Evolutionary conservation across 768 basidiomycete genomes (phyloP).

Genomic region (Naganishia antarctica): DNA sequence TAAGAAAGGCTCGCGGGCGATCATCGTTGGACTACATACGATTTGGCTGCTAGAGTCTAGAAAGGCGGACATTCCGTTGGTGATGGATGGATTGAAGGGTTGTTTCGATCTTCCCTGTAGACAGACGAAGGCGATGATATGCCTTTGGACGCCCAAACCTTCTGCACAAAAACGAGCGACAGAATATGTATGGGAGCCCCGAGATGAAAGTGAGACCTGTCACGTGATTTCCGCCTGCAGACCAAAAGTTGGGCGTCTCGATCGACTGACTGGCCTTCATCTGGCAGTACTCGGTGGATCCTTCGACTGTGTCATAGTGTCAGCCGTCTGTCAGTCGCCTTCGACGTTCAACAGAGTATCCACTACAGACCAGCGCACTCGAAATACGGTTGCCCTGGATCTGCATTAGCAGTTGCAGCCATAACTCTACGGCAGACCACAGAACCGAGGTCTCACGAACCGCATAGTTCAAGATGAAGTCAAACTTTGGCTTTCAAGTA

Average conservation of each 20-base stretch:
- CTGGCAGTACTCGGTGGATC: too few relatives aligned
- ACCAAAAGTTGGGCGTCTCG: constrained; percentile 19
- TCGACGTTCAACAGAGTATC: too few relatives aligned
- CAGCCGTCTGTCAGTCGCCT: too few relatives aligned
- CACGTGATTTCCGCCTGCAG: neutral
- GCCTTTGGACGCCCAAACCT: too few relatives aligned
- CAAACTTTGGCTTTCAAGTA: constrained; percentile 45
- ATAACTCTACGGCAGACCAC: neutral
- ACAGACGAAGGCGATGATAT: too few relatives aligned
- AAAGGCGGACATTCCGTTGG: constrained; percentile 6
- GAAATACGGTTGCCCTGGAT: too few relatives aligned
- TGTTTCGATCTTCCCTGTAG: too few relatives aligned
- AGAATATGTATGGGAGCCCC: constrained; percentile 8
- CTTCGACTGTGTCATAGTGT: too few relatives aligned
- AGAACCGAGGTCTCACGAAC: neutral
- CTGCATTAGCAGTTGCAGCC: neutral
- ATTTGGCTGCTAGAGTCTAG: constrained; percentile 9
- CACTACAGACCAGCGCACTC: too few relatives aligned
- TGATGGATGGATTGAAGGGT: neutral
- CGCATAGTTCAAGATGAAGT: constrained; percentile 37
- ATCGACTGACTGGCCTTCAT: neutral
- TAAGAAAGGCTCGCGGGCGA: neutral
- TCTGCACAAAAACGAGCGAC: too few relatives aligned
- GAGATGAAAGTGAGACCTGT: neutral
- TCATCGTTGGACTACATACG: neutral